Percentiles rank a stretch among this genome's conserved stretches.
phyloP scores from a whole-genome alignment of 345 rosid species.

The Bruguiera sexangula region DNA sequence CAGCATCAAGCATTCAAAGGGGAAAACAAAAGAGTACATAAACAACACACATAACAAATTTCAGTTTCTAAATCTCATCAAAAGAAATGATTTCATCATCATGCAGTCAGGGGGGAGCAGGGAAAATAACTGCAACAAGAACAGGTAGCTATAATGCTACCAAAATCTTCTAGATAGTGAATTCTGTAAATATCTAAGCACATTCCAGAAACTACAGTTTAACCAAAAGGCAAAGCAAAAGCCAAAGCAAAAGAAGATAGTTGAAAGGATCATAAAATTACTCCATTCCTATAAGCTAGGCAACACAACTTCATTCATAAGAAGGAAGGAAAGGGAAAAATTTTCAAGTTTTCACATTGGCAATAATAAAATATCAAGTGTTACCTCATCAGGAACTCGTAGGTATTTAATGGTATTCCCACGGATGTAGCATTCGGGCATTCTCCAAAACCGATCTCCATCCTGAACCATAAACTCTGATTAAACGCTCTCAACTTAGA shows the following conservation, averaged over 20 bases:
- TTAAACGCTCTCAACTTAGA: not conserved
- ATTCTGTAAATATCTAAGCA: too few relatives aligned
- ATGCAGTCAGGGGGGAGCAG: not conserved
- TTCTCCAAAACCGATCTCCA: conserved; percentile 99
- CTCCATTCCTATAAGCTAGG: too few relatives aligned
- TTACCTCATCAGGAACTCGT: conserved; percentile 98
- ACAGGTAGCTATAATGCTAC: not conserved
- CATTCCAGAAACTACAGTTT: too few relatives aligned
- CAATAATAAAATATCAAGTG: not conserved
- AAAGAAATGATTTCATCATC: not conserved
- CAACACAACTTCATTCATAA: not conserved
- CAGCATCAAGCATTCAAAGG: not conserved
- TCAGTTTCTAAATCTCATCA: not conserved
- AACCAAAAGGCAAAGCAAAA: too few relatives aligned
- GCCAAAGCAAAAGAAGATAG: too few relatives aligned
- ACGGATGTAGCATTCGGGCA: conserved; percentile 99
- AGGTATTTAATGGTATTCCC: conserved; percentile 98
- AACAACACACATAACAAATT: not conserved
- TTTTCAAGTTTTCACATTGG: not conserved
- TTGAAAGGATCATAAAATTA: too few relatives aligned
- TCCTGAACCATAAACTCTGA: conserved; percentile 48
- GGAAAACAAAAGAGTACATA: not conserved
- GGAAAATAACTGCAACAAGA: too few relatives aligned
- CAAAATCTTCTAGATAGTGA: not conserved
- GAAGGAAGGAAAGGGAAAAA: not conserved